Base-by-base conservation (phyloP, 352 stramenopile genomes). In the Phytophthora meadii region DNA sequence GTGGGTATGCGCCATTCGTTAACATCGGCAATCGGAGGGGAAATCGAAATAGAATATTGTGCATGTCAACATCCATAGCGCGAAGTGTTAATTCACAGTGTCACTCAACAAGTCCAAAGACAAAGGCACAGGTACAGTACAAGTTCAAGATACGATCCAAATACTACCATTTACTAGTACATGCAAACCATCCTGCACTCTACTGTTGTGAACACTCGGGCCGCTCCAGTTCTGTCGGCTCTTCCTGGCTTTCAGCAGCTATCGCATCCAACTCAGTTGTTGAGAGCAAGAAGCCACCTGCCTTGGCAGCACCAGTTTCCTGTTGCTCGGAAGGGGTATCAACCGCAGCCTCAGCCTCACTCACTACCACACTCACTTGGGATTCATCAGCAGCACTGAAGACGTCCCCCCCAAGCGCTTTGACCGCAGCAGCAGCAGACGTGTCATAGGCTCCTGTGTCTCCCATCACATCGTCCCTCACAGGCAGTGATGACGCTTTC, bases 181-280 rank as follows among this genome's bases (percentile, higher is more conserved):
- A 60, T 45, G 41, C 19, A 51, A 36, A 40, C 28, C 19, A 45
- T 22, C 2, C 22, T 45, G 27, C 27, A 36, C 37, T 65, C 53
- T 79, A 90, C 54, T 90, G 81, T 67, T 88, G 79, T 7, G 65
- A 50, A 45, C 82, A 90, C 27, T 74, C 62, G 2, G 70, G 69
- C 28, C 63, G 52, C 8, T 68, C 74, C 59, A 71, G 65, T 6
- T 77, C 74, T 61, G 77, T 76, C 25, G 76, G 66, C 5, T 75
- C 66, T 17, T 76, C 62, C 24, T 70, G 54, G 24, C 51, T 72
- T 24, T 57, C 47, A 11, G 61, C 49, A 53, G 51, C 59, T 42
- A 65, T 71, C 15, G 62, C 55, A 4, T 67, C 46, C 54, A 72
- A 48, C 11, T 73, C 54, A 7, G 57, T 73, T 15, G 61, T 74